A percentile compares a stretch with the other conserved stretches of the same genome.
phyloP scores from a whole-genome alignment of 495 filamentous ascomycete species.

The Podospora pseudopauciseta region DNA sequence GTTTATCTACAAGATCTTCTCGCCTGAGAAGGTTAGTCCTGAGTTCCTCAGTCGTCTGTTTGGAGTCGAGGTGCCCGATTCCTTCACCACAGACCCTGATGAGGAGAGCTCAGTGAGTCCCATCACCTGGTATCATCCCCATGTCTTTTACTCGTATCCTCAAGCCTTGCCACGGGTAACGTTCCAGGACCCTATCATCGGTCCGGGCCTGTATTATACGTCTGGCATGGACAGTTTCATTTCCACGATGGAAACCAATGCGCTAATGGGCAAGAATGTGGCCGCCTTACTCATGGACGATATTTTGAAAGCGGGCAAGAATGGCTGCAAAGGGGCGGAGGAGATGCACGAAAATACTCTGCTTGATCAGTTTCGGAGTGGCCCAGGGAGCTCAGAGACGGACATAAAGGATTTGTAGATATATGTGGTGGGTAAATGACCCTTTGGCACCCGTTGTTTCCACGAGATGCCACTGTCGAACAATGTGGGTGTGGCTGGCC shows the following conservation, averaged over 20 bases:
- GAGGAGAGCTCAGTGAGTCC: constrained; percentile 34
- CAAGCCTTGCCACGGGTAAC: constrained; percentile 76
- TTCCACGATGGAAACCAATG: constrained; percentile 96
- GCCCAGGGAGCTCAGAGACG: background rate
- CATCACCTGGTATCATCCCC: constrained; percentile 72
- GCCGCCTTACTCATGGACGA: constrained; percentile 71
- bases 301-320: constrained; percentile 15
- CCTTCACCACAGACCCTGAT: constrained; percentile 24
- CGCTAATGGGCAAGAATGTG: constrained; percentile 93
- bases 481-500: too few relatives aligned
- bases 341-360: background rate
- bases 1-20: constrained; percentile 96
- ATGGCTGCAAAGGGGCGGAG: constrained; percentile 7
- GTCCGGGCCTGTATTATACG: constrained; percentile 76
- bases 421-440: too few relatives aligned
- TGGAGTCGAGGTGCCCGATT: constrained; percentile 42
- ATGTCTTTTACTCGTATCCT: constrained; percentile 79
- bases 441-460: too few relatives aligned
- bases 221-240: constrained; percentile 93
- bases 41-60: constrained; percentile 56
- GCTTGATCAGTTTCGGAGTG: background rate
- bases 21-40: constrained; percentile 61
- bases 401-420: background rate
- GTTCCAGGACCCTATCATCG: constrained; percentile 77
- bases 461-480: too few relatives aligned